Percentiles rank a stretch among this genome's conserved stretches.
phyloP scores from a whole-genome alignment of 2,329 filamentous ascomycete genomes.

The Xylariaceae sp. region DNA sequence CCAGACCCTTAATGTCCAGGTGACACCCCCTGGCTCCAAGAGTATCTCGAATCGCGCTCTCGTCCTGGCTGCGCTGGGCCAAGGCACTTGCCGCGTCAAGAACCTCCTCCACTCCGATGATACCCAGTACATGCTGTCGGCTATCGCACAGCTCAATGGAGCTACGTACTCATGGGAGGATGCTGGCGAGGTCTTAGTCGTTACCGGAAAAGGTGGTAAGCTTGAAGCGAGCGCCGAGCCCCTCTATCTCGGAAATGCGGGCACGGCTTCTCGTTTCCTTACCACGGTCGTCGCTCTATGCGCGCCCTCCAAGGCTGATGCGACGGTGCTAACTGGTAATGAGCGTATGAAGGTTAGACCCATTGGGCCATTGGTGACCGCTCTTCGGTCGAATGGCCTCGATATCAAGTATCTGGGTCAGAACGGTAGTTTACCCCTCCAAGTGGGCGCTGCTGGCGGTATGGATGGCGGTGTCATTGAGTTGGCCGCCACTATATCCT shows the following conservation, averaged over 20 bases:
- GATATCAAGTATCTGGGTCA: conserved; percentile 79
- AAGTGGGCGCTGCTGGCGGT: conserved; percentile 75
- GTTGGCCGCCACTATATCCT: conserved; percentile 90
- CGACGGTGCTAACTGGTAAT: conserved; percentile 86
- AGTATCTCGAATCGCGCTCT: conserved; percentile 95
- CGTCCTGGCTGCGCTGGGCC: conserved; percentile 84
- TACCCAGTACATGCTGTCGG: conserved; percentile 93
- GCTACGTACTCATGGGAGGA: conserved; percentile 93
- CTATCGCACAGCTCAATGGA: conserved; percentile 77
- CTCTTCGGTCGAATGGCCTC: conserved; percentile 81
- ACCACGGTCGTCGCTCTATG: conserved; percentile 88
- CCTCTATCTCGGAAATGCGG: conserved; percentile 92
- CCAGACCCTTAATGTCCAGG: conserved; percentile 59
- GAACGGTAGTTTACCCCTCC: conserved; percentile 75
- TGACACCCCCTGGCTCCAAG: conserved; percentile 91
- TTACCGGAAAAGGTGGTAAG: conserved; percentile 84
- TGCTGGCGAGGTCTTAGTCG: conserved; percentile 82
- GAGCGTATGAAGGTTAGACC: conserved; percentile 93
- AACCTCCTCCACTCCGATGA: conserved; percentile 96
- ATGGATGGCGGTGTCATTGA: conserved; percentile 84
- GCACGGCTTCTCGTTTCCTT: conserved; percentile 90
- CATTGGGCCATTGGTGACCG: conserved; percentile 88
- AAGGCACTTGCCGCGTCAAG: conserved; percentile 78
- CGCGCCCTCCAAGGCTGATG: conserved; percentile 55
- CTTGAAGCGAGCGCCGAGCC: conserved; percentile 69